Conservation (phyloP, 2,329 filamentous ascomycete genomes). For the Lasiodiplodia sp. region DNA sequence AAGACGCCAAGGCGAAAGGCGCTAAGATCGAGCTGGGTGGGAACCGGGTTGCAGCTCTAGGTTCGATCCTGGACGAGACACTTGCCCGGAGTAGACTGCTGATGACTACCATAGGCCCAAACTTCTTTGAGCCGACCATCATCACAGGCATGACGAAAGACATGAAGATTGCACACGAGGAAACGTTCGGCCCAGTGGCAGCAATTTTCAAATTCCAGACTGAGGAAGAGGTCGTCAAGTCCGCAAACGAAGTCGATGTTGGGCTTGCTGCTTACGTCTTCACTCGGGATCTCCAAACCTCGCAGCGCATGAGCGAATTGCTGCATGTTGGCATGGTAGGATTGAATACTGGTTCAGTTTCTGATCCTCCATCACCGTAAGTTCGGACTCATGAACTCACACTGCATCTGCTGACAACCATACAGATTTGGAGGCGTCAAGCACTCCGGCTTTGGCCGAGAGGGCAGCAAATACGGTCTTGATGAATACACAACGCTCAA, state of each 20-base stretch:
- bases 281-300: conserved; percentile 47
- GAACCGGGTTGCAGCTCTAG: conserved; percentile 47
- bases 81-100: neutral
- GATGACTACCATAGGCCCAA: neutral
- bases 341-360: conserved; percentile 35
- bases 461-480: conserved; percentile 20
- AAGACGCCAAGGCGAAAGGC: conserved; percentile 68
- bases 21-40: conserved; percentile 69
- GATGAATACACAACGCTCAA: conserved; percentile 7
- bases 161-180: conserved; percentile 45
- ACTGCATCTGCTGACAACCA: neutral
- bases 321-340: conserved; percentile 46
- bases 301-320: conserved; percentile 37
- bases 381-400: neutral
- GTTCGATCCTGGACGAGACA: neutral
- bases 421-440: neutral
- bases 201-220: conserved; percentile 46
- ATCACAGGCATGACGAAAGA: conserved; percentile 44
- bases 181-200: conserved; percentile 49
- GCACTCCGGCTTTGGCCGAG: neutral
- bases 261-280: conserved; percentile 49
- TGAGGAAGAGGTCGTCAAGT: conserved; percentile 48
- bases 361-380: neutral
- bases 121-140: conserved; percentile 35
- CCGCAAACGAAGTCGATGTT: conserved; percentile 48